A percentile compares a stretch with the other conserved stretches of the same genome.
phyloP scores from a whole-genome alignment of 306 rosid genomes.

The Trifolium fragiferum region DNA sequence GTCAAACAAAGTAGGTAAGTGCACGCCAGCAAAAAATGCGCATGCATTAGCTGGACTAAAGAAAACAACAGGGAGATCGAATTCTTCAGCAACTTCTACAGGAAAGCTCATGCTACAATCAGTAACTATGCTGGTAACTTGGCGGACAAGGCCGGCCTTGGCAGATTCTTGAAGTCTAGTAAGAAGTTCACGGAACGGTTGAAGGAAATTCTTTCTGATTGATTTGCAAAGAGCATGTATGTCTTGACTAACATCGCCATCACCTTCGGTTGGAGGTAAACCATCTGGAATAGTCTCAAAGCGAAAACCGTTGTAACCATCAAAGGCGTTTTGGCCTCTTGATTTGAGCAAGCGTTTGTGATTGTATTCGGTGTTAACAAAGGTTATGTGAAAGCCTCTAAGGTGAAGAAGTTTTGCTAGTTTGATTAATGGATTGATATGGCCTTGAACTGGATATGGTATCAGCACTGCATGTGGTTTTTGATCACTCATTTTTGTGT shows the following conservation, averaged over 20 bases:
- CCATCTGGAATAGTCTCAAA: constrained; percentile 35
- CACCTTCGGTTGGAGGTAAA: not conserved
- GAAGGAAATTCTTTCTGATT: constrained; percentile 15
- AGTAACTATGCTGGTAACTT: constrained; percentile 18
- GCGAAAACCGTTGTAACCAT: not conserved
- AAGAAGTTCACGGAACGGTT: constrained; percentile 20
- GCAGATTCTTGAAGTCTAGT: constrained; percentile 29
- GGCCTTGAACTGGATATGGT: constrained; percentile 42
- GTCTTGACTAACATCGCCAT: constrained; percentile 34
- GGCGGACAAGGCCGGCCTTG: constrained; percentile 16
- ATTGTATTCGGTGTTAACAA: constrained; percentile 40
- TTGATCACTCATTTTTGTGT: constrained; percentile 41
- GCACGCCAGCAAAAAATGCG: not conserved
- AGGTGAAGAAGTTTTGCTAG: constrained; percentile 38
- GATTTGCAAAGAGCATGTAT: not conserved
- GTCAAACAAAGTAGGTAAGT: not conserved
- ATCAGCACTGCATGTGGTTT: constrained; percentile 42
- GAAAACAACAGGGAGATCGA: constrained; percentile 21
- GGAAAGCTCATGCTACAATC: constrained; percentile 31
- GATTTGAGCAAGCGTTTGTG: constrained; percentile 32
- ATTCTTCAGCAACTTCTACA: constrained; percentile 28
- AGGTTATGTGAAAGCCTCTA: constrained; percentile 48
- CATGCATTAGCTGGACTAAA: constrained; percentile 9
- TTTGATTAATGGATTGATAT: constrained; percentile 29
- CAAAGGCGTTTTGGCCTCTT: not conserved